Base-by-base conservation (phyloP, 2,329 filamentous ascomycete genomes). In the Talaromyces islandicus region DNA sequence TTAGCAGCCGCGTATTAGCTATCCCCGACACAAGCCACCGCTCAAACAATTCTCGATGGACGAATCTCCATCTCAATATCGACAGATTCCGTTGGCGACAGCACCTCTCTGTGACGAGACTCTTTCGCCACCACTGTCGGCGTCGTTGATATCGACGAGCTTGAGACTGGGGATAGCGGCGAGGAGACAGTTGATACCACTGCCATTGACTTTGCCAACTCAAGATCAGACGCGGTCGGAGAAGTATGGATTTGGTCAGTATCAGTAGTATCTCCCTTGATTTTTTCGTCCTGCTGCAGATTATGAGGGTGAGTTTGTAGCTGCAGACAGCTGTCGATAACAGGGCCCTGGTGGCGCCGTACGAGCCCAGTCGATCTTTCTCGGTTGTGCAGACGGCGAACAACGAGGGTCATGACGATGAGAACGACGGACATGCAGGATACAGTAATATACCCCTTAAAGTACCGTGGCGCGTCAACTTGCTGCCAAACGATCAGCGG, bases 401-500 rank as follows among this genome's bases (percentile, higher is more conserved):
- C 81, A 0, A 73, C 56, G 21, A 86, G 75, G 0, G 83, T 73
- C 14, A 76, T 82, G 0, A 66, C 70, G 50, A 87, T 85, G 56
- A 88, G 66, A 1, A 73, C 70, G 0, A 78, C 68, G 0, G 80
- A 77, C 46, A 87, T 68, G 3, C 77, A 75, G 4, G 82, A 72
- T 62, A 81, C 80, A 0, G 84, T 86, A 9, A 84, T 77, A 54
- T 81, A 88, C 0, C 86, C 86, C 66, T 87, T 88, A 0, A 63
- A 68, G 48, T 88, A 89, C 53, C 74, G 63, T 0, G 86, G 86
- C 0, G 81, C 83, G 59, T 88, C 84, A 0, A 85, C 77, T 67
- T 87, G 84, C 72, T 86, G 82, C 86, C 86, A 89, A 14, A 88
- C 80, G 3, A 88, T 67, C 38, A 88, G 77, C 7, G 88, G 88